These are phyloP conservation scores for Penicillium hesseltinei DNA, from an alignment of 2,329 filamentous ascomycete species.

Conservation along the genomic window DNA sequence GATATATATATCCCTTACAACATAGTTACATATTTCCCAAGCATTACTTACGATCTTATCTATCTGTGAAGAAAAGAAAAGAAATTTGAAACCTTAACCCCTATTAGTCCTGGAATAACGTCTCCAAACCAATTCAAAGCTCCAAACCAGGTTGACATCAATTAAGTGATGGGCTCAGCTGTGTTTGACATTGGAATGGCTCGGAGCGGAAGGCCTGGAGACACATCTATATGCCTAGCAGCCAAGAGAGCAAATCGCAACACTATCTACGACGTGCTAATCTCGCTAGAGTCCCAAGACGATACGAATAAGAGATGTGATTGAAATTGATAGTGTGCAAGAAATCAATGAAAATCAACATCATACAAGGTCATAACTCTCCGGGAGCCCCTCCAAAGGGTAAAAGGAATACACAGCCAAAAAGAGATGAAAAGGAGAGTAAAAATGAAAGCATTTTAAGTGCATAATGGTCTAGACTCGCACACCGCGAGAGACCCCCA, in stretches of 20 bases:
- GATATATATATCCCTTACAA: neutral
- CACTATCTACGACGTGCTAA: neutral
- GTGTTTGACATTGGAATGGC: neutral
- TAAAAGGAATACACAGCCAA: slow-evolving; percentile 9
- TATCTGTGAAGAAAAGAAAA: neutral
- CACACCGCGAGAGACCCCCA: slow-evolving; percentile 30
- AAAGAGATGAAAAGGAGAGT: slow-evolving; percentile 7
- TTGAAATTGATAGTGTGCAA: slow-evolving; percentile 18
- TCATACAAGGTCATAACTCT: slow-evolving; percentile 17
- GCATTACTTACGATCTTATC: too few species aligned
- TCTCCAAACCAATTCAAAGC: neutral
- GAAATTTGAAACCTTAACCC: neutral
- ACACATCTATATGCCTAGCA: neutral
- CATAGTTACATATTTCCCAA: neutral
- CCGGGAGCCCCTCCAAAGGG: slow-evolving; percentile 17
- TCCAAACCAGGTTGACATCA: neutral
- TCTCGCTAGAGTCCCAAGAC: neutral
- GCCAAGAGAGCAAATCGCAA: neutral
- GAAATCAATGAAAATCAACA: slow-evolving; percentile 8
- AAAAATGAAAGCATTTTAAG: slow-evolving; percentile 27
- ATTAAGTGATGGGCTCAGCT: neutral
- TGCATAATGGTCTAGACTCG: slow-evolving; percentile 34
- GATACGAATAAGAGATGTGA: slow-evolving; percentile 14
- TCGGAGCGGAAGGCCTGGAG: too few species aligned
- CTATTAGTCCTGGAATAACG: neutral